A percentile compares a stretch with the other conserved stretches of the same genome.
These are phyloP conservation scores for Lagerstroemia speciosa DNA, from an alignment of 345 rosid species.

Conservation along the genomic window DNA sequence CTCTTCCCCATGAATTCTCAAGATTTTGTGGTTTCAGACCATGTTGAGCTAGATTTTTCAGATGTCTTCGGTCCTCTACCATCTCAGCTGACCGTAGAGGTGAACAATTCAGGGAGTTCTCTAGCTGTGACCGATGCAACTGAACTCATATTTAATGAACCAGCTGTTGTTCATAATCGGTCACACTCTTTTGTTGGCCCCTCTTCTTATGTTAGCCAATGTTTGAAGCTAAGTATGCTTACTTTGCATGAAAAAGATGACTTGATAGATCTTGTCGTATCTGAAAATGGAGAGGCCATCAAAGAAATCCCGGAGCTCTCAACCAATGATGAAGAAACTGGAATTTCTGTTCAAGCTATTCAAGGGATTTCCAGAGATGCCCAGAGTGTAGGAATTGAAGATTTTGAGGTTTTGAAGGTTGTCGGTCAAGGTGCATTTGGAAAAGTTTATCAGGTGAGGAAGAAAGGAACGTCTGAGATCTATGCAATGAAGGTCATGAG, in stretches of 20 bases:
- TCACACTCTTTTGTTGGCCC: slow-evolving; percentile 95
- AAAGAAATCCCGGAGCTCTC: slow-evolving; percentile 30
- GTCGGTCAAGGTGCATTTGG: slow-evolving; percentile 98
- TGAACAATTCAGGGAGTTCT: slow-evolving; percentile 18
- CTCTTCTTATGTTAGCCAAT: slow-evolving; percentile 48
- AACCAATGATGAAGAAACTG: slow-evolving; percentile 18
- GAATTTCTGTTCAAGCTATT: slow-evolving; percentile 15
- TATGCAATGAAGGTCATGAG: slow-evolving; percentile 98
- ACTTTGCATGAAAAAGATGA: slow-evolving; percentile 38
- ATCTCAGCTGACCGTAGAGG: slow-evolving; percentile 25
- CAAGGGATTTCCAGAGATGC: slow-evolving; percentile 18
- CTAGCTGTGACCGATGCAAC: slow-evolving; percentile 18
- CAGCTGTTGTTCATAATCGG: slow-evolving; percentile 56
- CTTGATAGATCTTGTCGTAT: slow-evolving; percentile 37
- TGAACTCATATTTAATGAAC: slow-evolving; percentile 52
- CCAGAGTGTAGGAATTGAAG: slow-evolving; percentile 51
- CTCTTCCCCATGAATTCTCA: slow-evolving; percentile 30
- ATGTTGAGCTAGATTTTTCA: slow-evolving; percentile 56
- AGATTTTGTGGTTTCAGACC: slow-evolving; percentile 34
- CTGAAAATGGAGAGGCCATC: slow-evolving; percentile 20
- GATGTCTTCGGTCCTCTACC: slow-evolving; percentile 70
- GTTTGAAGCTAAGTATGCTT: slow-evolving; percentile 58
- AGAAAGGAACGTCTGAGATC: slow-evolving; percentile 69
- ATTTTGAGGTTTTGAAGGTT: slow-evolving; percentile 79
- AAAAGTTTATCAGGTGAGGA: slow-evolving; percentile 87